These are phyloP conservation scores for Gossypium ekmanianum DNA, from an alignment of 345 rosid species.

Conservation along the genomic window DNA sequence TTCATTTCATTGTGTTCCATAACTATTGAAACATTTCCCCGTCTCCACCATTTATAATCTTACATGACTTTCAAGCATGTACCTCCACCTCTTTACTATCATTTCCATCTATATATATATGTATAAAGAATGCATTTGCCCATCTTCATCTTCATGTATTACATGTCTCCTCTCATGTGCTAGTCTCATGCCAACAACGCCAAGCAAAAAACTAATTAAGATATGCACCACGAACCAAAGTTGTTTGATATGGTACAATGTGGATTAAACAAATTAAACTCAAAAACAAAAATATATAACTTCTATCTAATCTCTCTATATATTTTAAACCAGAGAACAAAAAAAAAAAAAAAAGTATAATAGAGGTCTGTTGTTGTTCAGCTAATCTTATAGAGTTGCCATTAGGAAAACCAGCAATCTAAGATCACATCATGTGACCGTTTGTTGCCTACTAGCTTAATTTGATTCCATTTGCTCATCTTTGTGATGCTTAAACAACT, in stretches of 20 bases:
- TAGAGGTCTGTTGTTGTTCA: background rate
- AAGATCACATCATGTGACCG: conserved; percentile 26
- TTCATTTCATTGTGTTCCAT: background rate
- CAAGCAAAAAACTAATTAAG: background rate
- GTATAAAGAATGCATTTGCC: background rate
- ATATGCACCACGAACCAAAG: background rate
- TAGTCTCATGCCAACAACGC: conserved; percentile 10
- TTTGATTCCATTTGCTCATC: background rate
- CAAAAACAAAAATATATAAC: background rate
- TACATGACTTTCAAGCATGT: background rate
- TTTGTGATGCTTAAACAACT: background rate
- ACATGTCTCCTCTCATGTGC: conserved; percentile 11
- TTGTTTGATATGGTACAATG: background rate
- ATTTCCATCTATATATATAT: background rate
- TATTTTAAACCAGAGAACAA: background rate
- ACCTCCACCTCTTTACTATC: background rate
- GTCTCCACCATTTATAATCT: background rate
- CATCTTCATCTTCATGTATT: background rate
- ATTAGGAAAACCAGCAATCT: conserved; percentile 13
- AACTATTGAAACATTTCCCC: background rate
- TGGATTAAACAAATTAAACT: background rate
- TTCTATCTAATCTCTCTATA: background rate
- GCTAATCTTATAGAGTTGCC: background rate
- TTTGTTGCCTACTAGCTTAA: background rate
- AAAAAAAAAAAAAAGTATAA: background rate